Evolutionary conservation across 495 filamentous ascomycete genomes (phyloP).

Genomic region (Penicillium desertorum): DNA sequence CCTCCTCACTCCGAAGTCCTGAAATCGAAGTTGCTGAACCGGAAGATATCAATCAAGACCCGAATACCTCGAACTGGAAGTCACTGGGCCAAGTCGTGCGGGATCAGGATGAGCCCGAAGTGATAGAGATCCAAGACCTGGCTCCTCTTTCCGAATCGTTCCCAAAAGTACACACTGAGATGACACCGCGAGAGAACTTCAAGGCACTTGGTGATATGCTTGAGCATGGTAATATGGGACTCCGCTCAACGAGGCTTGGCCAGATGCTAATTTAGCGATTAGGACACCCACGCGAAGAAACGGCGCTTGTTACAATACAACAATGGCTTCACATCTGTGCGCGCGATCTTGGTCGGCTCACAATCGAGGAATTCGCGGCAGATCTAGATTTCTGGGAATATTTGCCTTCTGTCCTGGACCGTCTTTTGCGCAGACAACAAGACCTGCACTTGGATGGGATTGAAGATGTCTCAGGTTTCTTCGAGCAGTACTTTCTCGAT

Average conservation of each 20-base stretch:
- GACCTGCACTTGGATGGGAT: slow-evolving; percentile 34
- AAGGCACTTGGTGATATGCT: slow-evolving; percentile 37
- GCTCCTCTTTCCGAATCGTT: slow-evolving; percentile 36
- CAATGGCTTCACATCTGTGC: slow-evolving; percentile 38
- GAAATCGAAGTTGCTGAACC: slow-evolving; percentile 57
- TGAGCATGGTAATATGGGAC: slow-evolving; percentile 43
- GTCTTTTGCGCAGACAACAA: slow-evolving; percentile 42
- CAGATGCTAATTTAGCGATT: slow-evolving; percentile 12
- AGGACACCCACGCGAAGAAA: slow-evolving; percentile 34
- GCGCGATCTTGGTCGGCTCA: slow-evolving; percentile 33
- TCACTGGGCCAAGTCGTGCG: slow-evolving; percentile 39
- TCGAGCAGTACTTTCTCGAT: slow-evolving; percentile 41
- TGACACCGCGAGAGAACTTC: slow-evolving; percentile 39
- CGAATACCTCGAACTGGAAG: slow-evolving; percentile 46
- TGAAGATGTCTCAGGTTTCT: slow-evolving; percentile 22
- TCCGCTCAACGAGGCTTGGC: too few species aligned
- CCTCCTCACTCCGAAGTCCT: slow-evolving; percentile 41
- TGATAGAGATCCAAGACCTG: slow-evolving; percentile 38
- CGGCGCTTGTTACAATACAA: slow-evolving; percentile 30
- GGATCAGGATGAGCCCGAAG: slow-evolving; percentile 30
- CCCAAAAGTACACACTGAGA: slow-evolving; percentile 30
- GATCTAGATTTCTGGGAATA: slow-evolving; percentile 56
- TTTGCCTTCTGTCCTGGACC: slow-evolving; percentile 45
- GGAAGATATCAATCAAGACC: slow-evolving; percentile 54
- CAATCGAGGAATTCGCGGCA: slow-evolving; percentile 30